phyloP scores from a whole-genome alignment of 164 flowering plant genomes.

The Sedum album region DNA sequence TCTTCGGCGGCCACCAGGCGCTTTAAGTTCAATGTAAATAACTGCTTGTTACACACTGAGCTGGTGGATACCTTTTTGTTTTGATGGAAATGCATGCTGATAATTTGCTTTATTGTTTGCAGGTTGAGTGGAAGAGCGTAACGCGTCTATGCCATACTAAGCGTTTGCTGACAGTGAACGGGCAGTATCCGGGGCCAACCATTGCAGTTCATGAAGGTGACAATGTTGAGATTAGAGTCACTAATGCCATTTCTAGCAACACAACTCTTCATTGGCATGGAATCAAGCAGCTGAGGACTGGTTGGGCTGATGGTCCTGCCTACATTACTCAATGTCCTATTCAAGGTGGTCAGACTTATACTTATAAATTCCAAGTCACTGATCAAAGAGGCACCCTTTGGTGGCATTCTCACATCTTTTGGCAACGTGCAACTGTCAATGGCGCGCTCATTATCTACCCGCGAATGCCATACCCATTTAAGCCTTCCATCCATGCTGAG shows the following conservation, averaged over 20 bases:
- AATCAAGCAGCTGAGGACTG: slow-evolving; percentile 33
- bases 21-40: neutral
- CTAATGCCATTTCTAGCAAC: slow-evolving; percentile 41
- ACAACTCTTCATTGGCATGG: slow-evolving; percentile 63
- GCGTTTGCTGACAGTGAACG: slow-evolving; percentile 53
- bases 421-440: slow-evolving; percentile 54
- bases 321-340: slow-evolving; percentile 45
- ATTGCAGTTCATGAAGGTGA: slow-evolving; percentile 50
- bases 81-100: neutral
- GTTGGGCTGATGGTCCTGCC: slow-evolving; percentile 60
- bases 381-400: neutral
- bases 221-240: slow-evolving; percentile 42
- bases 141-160: slow-evolving; percentile 35
- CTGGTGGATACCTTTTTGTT: neutral
- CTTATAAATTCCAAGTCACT: neutral
- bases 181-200: slow-evolving; percentile 51
- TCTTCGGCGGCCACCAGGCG: neutral
- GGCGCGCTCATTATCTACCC: slow-evolving; percentile 60
- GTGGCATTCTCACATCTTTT: slow-evolving; percentile 53
- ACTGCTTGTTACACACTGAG: neutral
- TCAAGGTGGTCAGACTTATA: neutral
- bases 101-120: slow-evolving; percentile 1
- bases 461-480: slow-evolving; percentile 39
- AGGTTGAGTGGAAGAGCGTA: slow-evolving; percentile 42
- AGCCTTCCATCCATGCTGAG: slow-evolving; percentile 24